phyloP scores from a whole-genome alignment of 2,329 filamentous ascomycete genomes.

The Colletotrichum gloeosporioides region DNA sequence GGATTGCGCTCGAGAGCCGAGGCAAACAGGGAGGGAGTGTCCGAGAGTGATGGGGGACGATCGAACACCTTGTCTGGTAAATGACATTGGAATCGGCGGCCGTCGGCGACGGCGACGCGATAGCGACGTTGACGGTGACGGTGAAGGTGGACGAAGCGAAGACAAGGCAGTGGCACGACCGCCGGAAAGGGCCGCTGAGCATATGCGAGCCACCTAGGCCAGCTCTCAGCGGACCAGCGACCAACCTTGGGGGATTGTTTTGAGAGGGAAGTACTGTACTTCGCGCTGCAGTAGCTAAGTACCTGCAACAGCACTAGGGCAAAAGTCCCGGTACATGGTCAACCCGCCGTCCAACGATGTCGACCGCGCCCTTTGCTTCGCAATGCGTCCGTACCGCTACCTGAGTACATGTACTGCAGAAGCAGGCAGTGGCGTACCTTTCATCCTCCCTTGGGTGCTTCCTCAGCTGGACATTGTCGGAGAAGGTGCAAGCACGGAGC shows the following conservation, averaged over 20 bases:
- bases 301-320: neutral
- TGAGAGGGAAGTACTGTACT: neutral
- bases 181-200: slow-evolving; percentile 7
- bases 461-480: neutral
- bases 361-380: neutral
- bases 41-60: neutral
- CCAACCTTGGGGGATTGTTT: neutral
- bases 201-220: neutral
- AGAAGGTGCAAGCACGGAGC: neutral
- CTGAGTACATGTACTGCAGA: neutral
- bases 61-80: neutral
- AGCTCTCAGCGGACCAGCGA: neutral
- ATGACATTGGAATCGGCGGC: neutral
- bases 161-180: neutral
- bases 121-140: neutral
- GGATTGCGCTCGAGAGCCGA: neutral
- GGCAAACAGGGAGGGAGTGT: neutral
- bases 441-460: neutral
- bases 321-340: neutral
- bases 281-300: neutral
- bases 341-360: neutral
- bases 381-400: neutral
- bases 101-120: neutral
- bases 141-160: neutral
- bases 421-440: neutral